phyloP scores from a whole-genome alignment of 1,284 basidiomycete species.

The Chondrostereum purpureum region DNA sequence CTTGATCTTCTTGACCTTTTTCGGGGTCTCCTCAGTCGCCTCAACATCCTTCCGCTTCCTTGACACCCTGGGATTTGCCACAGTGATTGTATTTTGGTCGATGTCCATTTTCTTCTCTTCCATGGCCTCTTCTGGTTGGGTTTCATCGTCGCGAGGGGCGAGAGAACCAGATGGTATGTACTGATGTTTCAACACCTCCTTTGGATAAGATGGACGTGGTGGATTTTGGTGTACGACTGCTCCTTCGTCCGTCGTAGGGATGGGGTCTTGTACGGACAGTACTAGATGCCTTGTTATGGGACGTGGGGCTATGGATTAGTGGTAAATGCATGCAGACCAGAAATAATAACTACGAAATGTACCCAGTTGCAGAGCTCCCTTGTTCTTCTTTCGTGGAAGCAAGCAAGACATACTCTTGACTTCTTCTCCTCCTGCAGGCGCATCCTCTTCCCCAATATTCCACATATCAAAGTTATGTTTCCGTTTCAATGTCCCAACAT shows the following conservation, averaged over 20 bases:
- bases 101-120: slow-evolving; percentile 3
- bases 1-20: slow-evolving; percentile 4
- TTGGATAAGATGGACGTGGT: slow-evolving; percentile 50
- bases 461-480: slow-evolving; percentile 61
- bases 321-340: slow-evolving; percentile 2
- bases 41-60: not conserved
- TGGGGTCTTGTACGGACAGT: slow-evolving; percentile 41
- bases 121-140: not conserved
- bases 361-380: slow-evolving; percentile 56
- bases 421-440: slow-evolving; percentile 53
- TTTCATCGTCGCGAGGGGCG: not conserved
- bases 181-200: slow-evolving; percentile 52
- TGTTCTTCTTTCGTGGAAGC: slow-evolving; percentile 53
- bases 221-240: slow-evolving; percentile 39
- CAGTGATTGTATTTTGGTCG: not conserved
- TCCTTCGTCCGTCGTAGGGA: slow-evolving; percentile 26
- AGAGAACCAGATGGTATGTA: slow-evolving; percentile 58
- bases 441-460: slow-evolving; percentile 43
- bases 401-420: slow-evolving; percentile 52
- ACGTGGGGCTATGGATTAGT: slow-evolving; percentile 56
- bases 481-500: slow-evolving; percentile 42
- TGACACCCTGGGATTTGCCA: not conserved
- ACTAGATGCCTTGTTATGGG: slow-evolving; percentile 52
- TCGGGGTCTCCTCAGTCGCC: not conserved
- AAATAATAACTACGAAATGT: slow-evolving; percentile 12